Evolutionary conservation across 257 asterid species (phyloP).

Genomic region (Jasminum sambac): DNA sequence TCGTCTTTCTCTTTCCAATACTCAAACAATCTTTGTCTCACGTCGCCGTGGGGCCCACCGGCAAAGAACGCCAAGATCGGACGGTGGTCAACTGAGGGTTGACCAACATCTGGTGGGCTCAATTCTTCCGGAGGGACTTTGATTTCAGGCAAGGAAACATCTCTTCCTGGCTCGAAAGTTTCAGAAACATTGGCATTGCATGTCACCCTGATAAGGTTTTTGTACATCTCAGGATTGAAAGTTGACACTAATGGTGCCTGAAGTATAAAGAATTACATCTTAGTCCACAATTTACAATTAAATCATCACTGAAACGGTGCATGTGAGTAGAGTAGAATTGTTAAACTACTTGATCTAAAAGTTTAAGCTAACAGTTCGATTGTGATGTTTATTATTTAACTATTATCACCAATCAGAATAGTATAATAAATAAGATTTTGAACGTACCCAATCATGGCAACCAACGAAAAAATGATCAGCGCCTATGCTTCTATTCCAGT

Average conservation of each 20-base stretch:
- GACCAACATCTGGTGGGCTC: background rate
- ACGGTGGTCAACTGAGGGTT: background rate
- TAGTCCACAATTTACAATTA: background rate
- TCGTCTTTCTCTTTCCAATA: slow-evolving; percentile 42
- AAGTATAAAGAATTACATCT: background rate
- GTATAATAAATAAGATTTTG: background rate
- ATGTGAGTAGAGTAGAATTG: too few relatives aligned
- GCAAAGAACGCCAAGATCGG: slow-evolving; percentile 57
- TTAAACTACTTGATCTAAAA: too few relatives aligned
- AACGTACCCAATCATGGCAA: slow-evolving; percentile 71
- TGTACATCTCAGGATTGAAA: slow-evolving; percentile 30
- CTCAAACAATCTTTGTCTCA: slow-evolving; percentile 35
- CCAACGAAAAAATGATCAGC: slow-evolving; percentile 63
- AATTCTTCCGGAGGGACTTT: slow-evolving; percentile 13
- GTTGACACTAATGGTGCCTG: slow-evolving; percentile 52
- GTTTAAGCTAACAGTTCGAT: too few relatives aligned
- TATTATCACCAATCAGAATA: background rate
- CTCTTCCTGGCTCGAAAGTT: slow-evolving; percentile 52
- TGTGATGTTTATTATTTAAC: too few relatives aligned
- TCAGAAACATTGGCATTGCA: slow-evolving; percentile 71
- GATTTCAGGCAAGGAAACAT: slow-evolving; percentile 56
- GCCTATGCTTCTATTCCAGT: slow-evolving; percentile 59
- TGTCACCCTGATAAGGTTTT: slow-evolving; percentile 47
- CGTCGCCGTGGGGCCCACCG: slow-evolving; percentile 62
- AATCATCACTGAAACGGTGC: too few relatives aligned